Evolutionary conservation across 345 rosid species (phyloP), one percentile per base, ranked within the genome.

Genomic region (Eucalyptus marginata): DNA sequence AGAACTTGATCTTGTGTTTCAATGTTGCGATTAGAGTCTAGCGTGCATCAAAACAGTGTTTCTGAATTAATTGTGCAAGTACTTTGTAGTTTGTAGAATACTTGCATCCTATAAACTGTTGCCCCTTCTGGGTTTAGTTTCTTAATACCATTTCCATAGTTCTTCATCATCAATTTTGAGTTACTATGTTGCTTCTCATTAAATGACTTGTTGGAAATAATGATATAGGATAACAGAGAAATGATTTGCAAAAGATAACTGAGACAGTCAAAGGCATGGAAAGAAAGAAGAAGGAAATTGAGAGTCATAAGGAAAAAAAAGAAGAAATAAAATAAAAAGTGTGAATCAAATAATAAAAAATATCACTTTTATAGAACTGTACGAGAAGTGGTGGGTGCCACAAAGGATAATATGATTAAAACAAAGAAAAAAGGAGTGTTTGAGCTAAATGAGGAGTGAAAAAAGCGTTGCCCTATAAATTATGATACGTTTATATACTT

Each of bases 331-430:
- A 58, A 58, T 12, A 58, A 5, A 58, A 58, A 27, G 15, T 24
- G 64, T 11, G 14, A 59, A 59, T 0, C 10, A n/a, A n/a, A n/a
- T 25, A 25, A 59, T 59, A 59, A 27, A 10, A 59, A 59, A 25
- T 0, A 59, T 12, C 7, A 58, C 7, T 25, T 25, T 59, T 59
- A 59, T 59, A 11, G 7, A 59, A 27, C 0, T 5, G n/a, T 25
- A 25, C 7, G 2, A 58, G 7, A 25, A 59, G n/a, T 59, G 15
- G 1, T 11, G 66, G 7, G 3, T 1, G 0, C 4, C 3, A 10
- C 6, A 22, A 56, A 3, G 1, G 5, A 56, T 56, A 56, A 24
- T 56, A 56, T 56, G n/a, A n/a, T n/a, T n/a, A n/a, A n/a, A n/a
- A n/a, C 1, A 56, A 56, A 22, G 4, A 54, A 3, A 9, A 54